Evolutionary conservation across 192 early-diverging fungal genomes (phyloP).

Genomic region (Spizellomyces punctatus): DNA sequence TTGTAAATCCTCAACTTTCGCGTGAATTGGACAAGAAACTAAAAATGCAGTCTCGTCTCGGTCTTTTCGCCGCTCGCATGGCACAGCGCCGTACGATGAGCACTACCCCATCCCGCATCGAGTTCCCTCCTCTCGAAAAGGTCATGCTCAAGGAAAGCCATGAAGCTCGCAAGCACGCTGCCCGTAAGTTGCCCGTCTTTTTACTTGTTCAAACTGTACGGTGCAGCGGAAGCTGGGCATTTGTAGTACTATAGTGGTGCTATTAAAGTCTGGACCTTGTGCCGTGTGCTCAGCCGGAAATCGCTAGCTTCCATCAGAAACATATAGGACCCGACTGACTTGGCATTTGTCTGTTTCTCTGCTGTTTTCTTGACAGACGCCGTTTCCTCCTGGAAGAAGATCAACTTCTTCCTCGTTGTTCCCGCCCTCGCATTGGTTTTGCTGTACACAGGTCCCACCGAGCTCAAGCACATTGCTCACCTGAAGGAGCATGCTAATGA

Average conservation of each 20-base stretch:
- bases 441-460: conserved; percentile 38
- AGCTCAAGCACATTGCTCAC: conserved; percentile 55
- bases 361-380: conserved; percentile 25
- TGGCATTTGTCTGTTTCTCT: neutral
- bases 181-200: conserved; percentile 16
- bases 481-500: conserved; percentile 49
- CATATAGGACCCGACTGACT: neutral
- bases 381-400: conserved; percentile 45
- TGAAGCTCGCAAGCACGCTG: conserved; percentile 36
- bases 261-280: neutral
- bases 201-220: neutral
- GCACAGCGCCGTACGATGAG: conserved; percentile 22
- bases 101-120: conserved; percentile 5
- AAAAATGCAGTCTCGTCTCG: conserved; percentile 17
- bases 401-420: conserved; percentile 47
- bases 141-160: conserved; percentile 36
- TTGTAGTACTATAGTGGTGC: neutral
- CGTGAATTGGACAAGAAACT: neutral
- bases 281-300: neutral
- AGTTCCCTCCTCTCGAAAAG: conserved; percentile 32
- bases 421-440: conserved; percentile 45
- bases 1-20: too few relatives aligned
- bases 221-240: neutral
- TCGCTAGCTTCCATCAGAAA: neutral
- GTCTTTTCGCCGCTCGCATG: conserved; percentile 11